These are phyloP conservation scores for Thelonectria rubi DNA, from an alignment of 2,329 filamentous ascomycete species.

Conservation along the genomic window DNA sequence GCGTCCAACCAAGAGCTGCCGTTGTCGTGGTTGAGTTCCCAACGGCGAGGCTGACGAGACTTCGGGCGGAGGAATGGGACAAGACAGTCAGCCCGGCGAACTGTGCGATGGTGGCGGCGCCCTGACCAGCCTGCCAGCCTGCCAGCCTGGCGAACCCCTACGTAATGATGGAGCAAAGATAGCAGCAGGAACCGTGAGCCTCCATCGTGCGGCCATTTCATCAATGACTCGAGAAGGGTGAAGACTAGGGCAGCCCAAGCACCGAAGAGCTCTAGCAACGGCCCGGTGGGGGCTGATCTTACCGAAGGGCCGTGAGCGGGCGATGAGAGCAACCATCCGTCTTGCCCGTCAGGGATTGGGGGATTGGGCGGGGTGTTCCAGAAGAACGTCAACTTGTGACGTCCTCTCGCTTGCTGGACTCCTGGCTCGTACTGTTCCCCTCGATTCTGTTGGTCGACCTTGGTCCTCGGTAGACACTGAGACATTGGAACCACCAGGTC, in stretches of 20 bases:
- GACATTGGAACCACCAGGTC: background rate
- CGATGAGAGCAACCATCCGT: background rate
- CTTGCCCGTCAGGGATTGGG: background rate
- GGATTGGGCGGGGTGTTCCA: background rate
- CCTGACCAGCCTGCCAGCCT: conserved; percentile 1
- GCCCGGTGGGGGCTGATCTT: conserved; percentile 10
- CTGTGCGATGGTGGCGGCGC: conserved; percentile 12
- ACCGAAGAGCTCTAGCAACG: conserved; percentile 11
- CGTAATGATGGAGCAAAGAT: conserved; percentile 38
- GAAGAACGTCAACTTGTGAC: conserved; percentile 1
- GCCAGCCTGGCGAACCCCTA: conserved; percentile 27
- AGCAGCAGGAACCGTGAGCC: conserved; percentile 26
- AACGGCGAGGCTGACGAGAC: conserved; percentile 20
- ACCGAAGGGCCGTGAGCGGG: conserved; percentile 2
- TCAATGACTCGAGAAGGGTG: background rate
- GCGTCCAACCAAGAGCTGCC: background rate
- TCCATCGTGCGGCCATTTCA: background rate
- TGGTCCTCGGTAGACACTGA: conserved; percentile 4
- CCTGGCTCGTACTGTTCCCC: background rate
- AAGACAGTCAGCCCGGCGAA: conserved; percentile 7
- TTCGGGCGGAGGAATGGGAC: background rate
- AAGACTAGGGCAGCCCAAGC: conserved; percentile 2
- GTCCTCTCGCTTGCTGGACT: background rate
- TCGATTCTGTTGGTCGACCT: background rate
- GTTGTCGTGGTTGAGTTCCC: conserved; percentile 1